Conservation (phyloP, 1,284 basidiomycete species). For the Butyriboletus appendiculatus region DNA sequence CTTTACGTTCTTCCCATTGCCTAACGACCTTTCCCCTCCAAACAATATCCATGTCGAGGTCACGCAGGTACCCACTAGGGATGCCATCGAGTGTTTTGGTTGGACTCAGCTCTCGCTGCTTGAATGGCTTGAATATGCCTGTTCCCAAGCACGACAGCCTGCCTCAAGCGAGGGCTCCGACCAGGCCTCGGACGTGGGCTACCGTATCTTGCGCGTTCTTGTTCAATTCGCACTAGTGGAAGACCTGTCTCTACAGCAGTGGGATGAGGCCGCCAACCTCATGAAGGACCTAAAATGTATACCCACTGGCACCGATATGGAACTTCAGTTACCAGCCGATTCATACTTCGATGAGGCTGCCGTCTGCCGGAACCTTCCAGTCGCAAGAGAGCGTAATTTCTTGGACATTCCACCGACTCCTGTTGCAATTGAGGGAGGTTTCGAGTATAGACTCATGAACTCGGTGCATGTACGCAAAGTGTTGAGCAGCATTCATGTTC, state of each 20-base stretch:
- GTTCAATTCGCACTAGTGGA: conserved; percentile 83
- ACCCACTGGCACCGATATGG: conserved; percentile 55
- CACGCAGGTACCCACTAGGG: conserved; percentile 52
- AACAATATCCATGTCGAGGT: conserved; percentile 43
- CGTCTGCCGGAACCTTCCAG: conserved; percentile 20
- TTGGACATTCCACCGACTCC: background rate
- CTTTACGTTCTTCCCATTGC: conserved; percentile 64
- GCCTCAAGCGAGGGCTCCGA: conserved; percentile 36
- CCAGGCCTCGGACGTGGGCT: conserved; percentile 44
- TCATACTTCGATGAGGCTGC: conserved; percentile 28
- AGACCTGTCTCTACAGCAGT: conserved; percentile 53
- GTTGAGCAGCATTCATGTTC: conserved; percentile 3
- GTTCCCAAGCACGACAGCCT: background rate
- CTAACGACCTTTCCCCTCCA: conserved; percentile 72
- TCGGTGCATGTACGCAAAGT: conserved; percentile 6
- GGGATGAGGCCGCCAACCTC: conserved; percentile 61
- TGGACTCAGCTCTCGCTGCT: conserved; percentile 72
- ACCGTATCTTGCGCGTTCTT: conserved; percentile 55
- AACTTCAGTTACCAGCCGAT: conserved; percentile 10
- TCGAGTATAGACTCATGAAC: background rate
- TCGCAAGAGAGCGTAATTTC: conserved; percentile 5
- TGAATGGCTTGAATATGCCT: conserved; percentile 33
- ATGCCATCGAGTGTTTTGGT: conserved; percentile 71
- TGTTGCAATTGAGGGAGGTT: background rate
- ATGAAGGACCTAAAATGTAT: conserved; percentile 72